These are phyloP conservation scores for Aspergillus eucalypticola DNA, from an alignment of 2,329 filamentous ascomycete species.

Conservation along the genomic window DNA sequence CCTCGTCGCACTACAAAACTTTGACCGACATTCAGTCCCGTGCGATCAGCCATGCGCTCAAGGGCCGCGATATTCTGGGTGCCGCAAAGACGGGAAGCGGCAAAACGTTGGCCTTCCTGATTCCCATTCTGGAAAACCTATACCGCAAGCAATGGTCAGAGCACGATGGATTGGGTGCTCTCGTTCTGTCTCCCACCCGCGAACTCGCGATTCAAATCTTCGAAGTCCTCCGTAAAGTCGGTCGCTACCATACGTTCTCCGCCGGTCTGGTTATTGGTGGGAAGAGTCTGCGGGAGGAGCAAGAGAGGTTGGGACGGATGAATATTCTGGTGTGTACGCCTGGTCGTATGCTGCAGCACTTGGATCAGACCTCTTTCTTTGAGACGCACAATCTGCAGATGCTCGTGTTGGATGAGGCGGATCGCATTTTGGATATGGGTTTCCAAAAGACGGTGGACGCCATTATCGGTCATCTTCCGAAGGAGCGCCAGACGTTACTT, in stretches of 20 bases:
- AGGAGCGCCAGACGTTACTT: conserved; percentile 81
- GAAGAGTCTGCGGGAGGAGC: conserved; percentile 84
- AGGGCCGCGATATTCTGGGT: conserved; percentile 84
- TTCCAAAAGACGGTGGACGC: conserved; percentile 90
- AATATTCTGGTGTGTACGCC: conserved; percentile 97
- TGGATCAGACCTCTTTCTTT: conserved; percentile 89
- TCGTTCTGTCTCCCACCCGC: conserved; percentile 91
- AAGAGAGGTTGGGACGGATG: conserved; percentile 82
- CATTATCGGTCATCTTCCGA: conserved; percentile 86
- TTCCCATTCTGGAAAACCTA: conserved; percentile 89
- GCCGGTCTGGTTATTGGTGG: conserved; percentile 93
- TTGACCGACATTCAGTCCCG: conserved; percentile 89
- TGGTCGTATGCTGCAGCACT: conserved; percentile 89
- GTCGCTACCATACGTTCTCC: conserved; percentile 84
- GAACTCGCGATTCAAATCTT: conserved; percentile 97
- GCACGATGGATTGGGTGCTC: conserved; percentile 83
- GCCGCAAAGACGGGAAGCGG: conserved; percentile 95
- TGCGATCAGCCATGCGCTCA: conserved; percentile 83
- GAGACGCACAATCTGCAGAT: conserved; percentile 90
- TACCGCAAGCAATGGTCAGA: conserved; percentile 89
- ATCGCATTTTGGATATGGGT: conserved; percentile 96
- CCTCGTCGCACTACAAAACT: conserved; percentile 82
- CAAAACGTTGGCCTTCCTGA: conserved; percentile 89
- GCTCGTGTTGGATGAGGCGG: conserved; percentile 91
- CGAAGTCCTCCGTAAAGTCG: conserved; percentile 86